phyloP scores from a whole-genome alignment of 2,329 filamentous ascomycete genomes.

The Trichoderma atrobrunneum region DNA sequence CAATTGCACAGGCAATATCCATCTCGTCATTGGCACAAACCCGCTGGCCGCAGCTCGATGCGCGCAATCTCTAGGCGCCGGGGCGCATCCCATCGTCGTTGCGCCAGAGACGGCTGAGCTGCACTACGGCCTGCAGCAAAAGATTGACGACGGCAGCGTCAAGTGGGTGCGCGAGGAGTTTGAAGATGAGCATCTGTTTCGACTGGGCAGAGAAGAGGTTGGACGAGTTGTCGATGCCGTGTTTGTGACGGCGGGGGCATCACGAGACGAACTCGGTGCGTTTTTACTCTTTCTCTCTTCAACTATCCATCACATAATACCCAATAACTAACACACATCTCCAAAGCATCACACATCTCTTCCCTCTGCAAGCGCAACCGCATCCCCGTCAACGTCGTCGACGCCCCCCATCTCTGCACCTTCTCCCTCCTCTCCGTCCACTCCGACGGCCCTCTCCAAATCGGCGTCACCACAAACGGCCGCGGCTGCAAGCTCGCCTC shows the following conservation, averaged over 20 bases:
- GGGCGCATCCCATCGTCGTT: conserved; percentile 77
- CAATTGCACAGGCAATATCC: conserved; percentile 67
- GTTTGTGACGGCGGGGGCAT: conserved; percentile 67
- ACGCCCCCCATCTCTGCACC: conserved; percentile 80
- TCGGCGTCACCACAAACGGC: conserved; percentile 93
- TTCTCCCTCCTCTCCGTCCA: conserved; percentile 89
- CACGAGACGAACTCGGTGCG: conserved; percentile 44
- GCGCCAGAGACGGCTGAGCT: conserved; percentile 62
- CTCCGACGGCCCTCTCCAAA: conserved; percentile 84
- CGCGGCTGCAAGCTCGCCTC: conserved; percentile 91
- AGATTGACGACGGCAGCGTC: conserved; percentile 64
- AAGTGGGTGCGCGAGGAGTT: conserved; percentile 67
- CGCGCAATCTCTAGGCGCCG: conserved; percentile 73
- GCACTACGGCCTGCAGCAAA: conserved; percentile 57
- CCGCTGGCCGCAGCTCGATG: conserved; percentile 84
- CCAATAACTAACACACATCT: neutral
- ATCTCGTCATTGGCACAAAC: conserved; percentile 83
- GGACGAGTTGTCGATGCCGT: conserved; percentile 81
- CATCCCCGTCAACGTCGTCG: conserved; percentile 90
- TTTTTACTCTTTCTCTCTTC: neutral
- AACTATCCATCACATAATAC: too few species aligned
- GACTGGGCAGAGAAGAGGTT: conserved; percentile 76
- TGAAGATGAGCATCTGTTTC: conserved; percentile 67
- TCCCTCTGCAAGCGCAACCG: conserved; percentile 71
- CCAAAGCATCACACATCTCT: conserved; percentile 61